Evolutionary conservation across 164 flowering plant genomes (phyloP), one percentile per base, ranked within the genome.

Genomic region (Tetracentron sinense): DNA sequence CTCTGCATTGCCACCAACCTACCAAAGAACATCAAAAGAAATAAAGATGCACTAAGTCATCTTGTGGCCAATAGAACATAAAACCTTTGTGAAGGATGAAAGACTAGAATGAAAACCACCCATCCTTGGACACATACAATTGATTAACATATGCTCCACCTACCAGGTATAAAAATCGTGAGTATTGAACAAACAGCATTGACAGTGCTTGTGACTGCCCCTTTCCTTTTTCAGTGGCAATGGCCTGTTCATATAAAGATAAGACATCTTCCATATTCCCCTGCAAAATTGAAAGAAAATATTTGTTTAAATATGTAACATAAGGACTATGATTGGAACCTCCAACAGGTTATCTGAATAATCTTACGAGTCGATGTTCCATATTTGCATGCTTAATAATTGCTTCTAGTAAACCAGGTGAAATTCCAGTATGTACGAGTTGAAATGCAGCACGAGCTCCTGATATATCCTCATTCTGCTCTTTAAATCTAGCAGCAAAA

Each of bases 391-490:
- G 99, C 78, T 85, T 89, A 42, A 87, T 77, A 53, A 92, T 79
- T 42, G 99, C 98, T 75, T 95, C 99, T 33, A 95, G 75, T 48
- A 95, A 83, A 61, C 97, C 98, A 58, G 99, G 99, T 58, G 97
- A 81, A 44, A 88, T 85, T 75, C 83, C 97, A 58, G 89, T 58
- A 67, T 95, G 91, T 57, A 95, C 77, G 57, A 88, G 90, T 76
- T 90, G 90, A 74, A 88, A 92, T 19, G 96, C 86, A 68, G 87
- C 94, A 46, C 87, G 87, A 70, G 99, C 94, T 64, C 90, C 98
- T 25, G 78, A n/a, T 65, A 85, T 78, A 76, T 95, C 95, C 31
- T 80, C 91, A 71, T 63, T 79, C 56, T 87, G 88, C 78, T 95
- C 99, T 67, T 80, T 85, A 67, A 90, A 88, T 68, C 84, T 83